phyloP scores from a whole-genome alignment of 148 eudicot genomes.

The Beta vulgaris region DNA sequence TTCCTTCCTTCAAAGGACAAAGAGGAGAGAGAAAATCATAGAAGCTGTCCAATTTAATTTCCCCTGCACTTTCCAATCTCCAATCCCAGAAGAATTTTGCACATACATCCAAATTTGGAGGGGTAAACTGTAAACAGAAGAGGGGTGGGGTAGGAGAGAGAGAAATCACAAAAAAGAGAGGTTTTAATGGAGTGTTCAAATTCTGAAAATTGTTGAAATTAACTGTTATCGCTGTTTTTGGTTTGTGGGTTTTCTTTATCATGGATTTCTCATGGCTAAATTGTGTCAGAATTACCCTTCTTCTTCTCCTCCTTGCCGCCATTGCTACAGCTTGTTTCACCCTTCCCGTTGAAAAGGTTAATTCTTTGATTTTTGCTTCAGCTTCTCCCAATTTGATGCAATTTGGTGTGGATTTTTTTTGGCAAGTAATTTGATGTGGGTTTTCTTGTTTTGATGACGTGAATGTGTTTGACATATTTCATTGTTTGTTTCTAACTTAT shows the following conservation, averaged over 20 bases:
- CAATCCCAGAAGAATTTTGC: too few relatives aligned
- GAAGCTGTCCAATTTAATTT: too few relatives aligned
- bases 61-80: background rate
- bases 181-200: too few relatives aligned
- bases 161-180: too few relatives aligned
- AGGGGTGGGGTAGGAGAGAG: too few relatives aligned
- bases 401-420: slow-evolving; percentile 7
- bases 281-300: slow-evolving; percentile 43
- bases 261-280: slow-evolving; percentile 66
- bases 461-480: background rate
- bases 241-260: background rate
- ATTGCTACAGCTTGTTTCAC: slow-evolving; percentile 66
- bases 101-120: too few relatives aligned
- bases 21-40: too few relatives aligned
- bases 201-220: background rate
- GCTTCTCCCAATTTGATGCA: background rate
- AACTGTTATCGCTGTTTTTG: background rate
- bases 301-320: slow-evolving; percentile 56
- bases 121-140: too few relatives aligned
- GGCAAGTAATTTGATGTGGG: background rate
- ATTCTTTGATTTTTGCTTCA: slow-evolving; percentile 1
- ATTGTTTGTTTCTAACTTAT: background rate
- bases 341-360: slow-evolving; percentile 81
- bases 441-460: too few relatives aligned
- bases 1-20: too few relatives aligned